These are phyloP conservation scores for Psilocybe cyanescens DNA, from an alignment of 768 basidiomycete genomes.

Conservation along the genomic window DNA sequence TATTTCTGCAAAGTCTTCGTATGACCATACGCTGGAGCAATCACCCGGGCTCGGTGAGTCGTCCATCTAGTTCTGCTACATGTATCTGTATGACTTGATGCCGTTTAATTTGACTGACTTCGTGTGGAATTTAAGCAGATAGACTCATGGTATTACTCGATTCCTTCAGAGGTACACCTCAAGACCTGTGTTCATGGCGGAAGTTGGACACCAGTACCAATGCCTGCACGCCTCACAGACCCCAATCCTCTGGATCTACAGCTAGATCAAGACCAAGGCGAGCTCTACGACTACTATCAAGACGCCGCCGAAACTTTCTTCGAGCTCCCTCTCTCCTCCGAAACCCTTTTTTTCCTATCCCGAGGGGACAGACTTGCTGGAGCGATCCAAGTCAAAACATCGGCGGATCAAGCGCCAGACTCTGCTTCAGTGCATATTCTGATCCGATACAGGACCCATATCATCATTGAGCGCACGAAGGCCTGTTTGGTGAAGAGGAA, in stretches of 20 bases:
- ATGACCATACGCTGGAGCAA: background rate
- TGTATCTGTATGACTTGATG: background rate
- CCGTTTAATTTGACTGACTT: background rate
- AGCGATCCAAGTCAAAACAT: slow-evolving; percentile 25
- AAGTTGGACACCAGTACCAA: slow-evolving; percentile 4
- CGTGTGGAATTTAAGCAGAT: background rate
- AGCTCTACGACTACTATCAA: background rate
- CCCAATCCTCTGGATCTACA: background rate
- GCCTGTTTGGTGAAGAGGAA: slow-evolving; percentile 30
- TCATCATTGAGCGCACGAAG: slow-evolving; percentile 25
- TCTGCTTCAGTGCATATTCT: slow-evolving; percentile 27
- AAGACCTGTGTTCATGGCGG: slow-evolving; percentile 12
- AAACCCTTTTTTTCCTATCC: slow-evolving; percentile 32
- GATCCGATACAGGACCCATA: slow-evolving; percentile 24
- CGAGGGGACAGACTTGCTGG: slow-evolving; percentile 30
- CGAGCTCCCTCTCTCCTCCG: slow-evolving; percentile 23
- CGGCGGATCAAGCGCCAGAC: slow-evolving; percentile 18
- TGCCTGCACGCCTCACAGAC: background rate
- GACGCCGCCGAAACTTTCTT: slow-evolving; percentile 9
- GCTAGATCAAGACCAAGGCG: too few relatives aligned
- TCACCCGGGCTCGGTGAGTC: background rate
- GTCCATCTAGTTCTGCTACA: background rate
- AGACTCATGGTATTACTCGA: slow-evolving; percentile 4
- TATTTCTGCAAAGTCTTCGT: background rate
- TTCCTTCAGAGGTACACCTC: slow-evolving; percentile 10